These are phyloP conservation scores for Quercus dentata DNA, from an alignment of 306 rosid species.

Conservation along the genomic window DNA sequence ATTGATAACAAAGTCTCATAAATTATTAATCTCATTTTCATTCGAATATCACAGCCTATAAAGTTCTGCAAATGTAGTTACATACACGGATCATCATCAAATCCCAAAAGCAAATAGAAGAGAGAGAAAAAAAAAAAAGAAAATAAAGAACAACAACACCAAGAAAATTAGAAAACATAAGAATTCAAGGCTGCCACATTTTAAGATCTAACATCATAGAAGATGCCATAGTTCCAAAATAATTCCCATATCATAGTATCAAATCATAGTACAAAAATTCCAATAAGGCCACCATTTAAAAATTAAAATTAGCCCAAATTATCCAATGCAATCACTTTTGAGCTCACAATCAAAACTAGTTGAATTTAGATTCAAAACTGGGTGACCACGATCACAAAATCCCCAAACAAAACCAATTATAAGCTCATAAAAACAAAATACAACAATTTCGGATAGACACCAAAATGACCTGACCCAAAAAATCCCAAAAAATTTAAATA, in stretches of 20 bases:
- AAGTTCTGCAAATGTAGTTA: too few species aligned
- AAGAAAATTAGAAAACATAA: background rate
- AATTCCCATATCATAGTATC: background rate
- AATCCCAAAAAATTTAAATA: background rate
- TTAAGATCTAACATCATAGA: background rate
- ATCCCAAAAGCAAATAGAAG: background rate
- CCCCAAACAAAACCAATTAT: background rate
- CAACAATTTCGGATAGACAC: background rate
- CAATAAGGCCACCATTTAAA: background rate
- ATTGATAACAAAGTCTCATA: background rate
- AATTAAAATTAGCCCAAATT: background rate
- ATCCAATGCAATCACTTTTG: background rate
- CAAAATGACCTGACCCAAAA: background rate
- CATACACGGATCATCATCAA: too few species aligned
- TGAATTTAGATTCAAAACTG: background rate
- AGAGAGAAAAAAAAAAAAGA: too few species aligned
- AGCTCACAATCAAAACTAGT: background rate
- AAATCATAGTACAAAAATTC: background rate
- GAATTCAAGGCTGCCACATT: background rate
- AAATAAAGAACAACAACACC: background rate
- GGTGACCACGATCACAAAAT: constrained; percentile 29
- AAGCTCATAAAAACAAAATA: background rate
- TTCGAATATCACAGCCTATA: background rate
- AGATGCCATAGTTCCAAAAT: background rate
- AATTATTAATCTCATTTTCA: background rate